Conservation (phyloP, 306 rosid species). For the Cyamopsis tetragonoloba region DNA sequence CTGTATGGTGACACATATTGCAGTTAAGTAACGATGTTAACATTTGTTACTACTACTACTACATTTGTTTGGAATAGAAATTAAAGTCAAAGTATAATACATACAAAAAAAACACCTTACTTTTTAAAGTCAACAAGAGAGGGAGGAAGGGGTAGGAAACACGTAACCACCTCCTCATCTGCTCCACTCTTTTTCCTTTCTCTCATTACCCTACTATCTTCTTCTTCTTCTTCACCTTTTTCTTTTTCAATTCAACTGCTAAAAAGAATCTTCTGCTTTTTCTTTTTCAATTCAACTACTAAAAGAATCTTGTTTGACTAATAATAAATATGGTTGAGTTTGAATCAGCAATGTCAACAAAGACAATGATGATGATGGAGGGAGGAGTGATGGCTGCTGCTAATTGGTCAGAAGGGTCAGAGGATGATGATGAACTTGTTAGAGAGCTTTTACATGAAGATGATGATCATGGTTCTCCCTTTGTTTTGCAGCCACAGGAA, state of each 20-base stretch:
- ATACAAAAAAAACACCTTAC: constrained; percentile 40
- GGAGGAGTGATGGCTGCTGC: constrained; percentile 26
- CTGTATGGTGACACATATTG: constrained; percentile 25
- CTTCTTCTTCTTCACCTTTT: constrained; percentile 20
- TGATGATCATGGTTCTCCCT: constrained; percentile 54
- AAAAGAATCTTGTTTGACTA: neutral
- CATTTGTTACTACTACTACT: too few relatives aligned
- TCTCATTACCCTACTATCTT: constrained; percentile 26
- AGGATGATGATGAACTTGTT: constrained; percentile 62
- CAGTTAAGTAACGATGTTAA: constrained; percentile 14
- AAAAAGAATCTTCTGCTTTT: neutral
- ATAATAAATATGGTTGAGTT: constrained; percentile 30
- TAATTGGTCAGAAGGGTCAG: constrained; percentile 53
- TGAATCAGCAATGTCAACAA: constrained; percentile 39
- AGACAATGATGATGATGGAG: constrained; percentile 39
- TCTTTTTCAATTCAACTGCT: too few relatives aligned
- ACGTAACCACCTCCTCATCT: constrained; percentile 47
- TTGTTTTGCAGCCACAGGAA: constrained; percentile 36
- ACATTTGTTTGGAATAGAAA: constrained; percentile 23
- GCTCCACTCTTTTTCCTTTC: constrained; percentile 54
- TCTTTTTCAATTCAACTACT: constrained; percentile 19
- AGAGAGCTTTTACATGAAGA: constrained; percentile 72
- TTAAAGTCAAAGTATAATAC: constrained; percentile 65
- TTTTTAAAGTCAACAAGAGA: constrained; percentile 66
- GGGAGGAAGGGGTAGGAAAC: constrained; percentile 27